Base-by-base conservation (phyloP, 345 rosid species). In the Trapa bicornis region DNA sequence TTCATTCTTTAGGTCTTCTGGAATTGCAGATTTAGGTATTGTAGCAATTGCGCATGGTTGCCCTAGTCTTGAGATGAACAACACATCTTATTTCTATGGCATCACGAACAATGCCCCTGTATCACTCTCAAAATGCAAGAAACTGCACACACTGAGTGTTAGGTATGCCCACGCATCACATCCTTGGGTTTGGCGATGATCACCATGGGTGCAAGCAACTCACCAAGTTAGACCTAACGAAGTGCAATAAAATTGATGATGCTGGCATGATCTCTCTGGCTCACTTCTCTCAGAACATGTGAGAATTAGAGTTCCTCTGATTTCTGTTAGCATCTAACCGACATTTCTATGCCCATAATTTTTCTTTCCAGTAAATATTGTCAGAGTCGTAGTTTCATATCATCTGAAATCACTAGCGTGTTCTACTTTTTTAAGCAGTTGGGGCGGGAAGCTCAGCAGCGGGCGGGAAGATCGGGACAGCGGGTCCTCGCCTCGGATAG, bases 231-330 rank as follows among this genome's bases (percentile, higher is more conserved):
- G 93, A 85, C 77, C 73, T 83, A 69, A 87, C 85, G 84, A 83
- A 83, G 78, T 87, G 93, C 64, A 73, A 74, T 65, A 73, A 71
- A 72, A 75, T 85, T 17, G 76, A 83, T 73, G 93, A 87, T 71
- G 70, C 81, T 37, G 93, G 80, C 61, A 83, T 85, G 86, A 84
- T 83, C 65, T 77, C 86, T 0, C 88, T 87, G 1, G 84, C 89
- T 72, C 89, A 76, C 71, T 83, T 85, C 69, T 87, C 86, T 42
- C 93, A 85, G 74, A 83, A 81, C 89, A 83, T 78, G 89, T 82
- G 22, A 54, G 22, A 22, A 22, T 0, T 48, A 3, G 73, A 22
- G 29, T 13, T 13, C 54, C 15, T 48, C 54, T 48, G 54, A 48
- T 48, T 15, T 13, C 54, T 48, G 54, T 48, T 48, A 48, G 54